These are phyloP conservation scores for Akanthomyces lecanii DNA, from an alignment of 2,329 filamentous ascomycete genomes.

Conservation along the genomic window DNA sequence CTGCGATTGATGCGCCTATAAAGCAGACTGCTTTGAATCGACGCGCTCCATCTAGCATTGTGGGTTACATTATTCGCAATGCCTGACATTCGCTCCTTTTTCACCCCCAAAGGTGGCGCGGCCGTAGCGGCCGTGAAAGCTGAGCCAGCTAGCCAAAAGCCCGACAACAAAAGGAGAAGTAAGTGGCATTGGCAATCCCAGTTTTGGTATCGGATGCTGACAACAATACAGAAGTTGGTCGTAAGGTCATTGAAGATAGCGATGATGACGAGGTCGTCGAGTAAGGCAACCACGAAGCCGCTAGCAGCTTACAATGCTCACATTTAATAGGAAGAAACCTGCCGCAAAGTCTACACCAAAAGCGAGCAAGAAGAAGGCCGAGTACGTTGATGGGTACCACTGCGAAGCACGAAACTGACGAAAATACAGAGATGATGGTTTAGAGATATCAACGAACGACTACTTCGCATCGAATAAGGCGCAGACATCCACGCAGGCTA, in stretches of 20 bases:
- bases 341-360: constrained; percentile 46
- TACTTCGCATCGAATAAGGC: constrained; percentile 49
- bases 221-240: constrained; percentile 37
- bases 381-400: constrained; percentile 34
- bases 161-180: constrained; percentile 38
- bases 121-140: constrained; percentile 49
- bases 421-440: constrained; percentile 39
- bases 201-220: constrained; percentile 20
- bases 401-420: constrained; percentile 11
- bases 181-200: neutral
- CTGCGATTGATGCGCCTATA: constrained; percentile 22
- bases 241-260: constrained; percentile 76
- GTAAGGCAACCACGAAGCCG: constrained; percentile 36
- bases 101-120: constrained; percentile 68
- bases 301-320: constrained; percentile 11
- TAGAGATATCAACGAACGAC: constrained; percentile 51
- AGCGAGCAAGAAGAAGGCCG: constrained; percentile 50
- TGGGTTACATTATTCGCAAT: constrained; percentile 41
- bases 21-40: constrained; percentile 16
- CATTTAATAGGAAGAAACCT: constrained; percentile 50
- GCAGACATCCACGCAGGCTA: constrained; percentile 38
- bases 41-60: neutral
- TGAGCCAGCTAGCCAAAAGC: constrained; percentile 42
- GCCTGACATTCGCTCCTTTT: constrained; percentile 92
- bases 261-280: constrained; percentile 64